phyloP scores from a whole-genome alignment of 352 stramenopile genomes.

The Pythium graminicola region DNA sequence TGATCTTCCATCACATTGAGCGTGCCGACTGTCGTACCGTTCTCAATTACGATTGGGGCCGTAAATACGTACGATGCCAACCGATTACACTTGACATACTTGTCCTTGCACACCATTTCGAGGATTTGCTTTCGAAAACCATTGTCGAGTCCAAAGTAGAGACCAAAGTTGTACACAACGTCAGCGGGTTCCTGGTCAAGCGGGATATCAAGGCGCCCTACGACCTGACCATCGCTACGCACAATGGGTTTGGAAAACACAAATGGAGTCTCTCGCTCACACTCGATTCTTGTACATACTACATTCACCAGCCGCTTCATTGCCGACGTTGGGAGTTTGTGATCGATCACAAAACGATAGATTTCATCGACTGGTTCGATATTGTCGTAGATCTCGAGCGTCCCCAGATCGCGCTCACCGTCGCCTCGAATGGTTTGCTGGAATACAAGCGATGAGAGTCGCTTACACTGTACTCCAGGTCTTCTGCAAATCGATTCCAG shows the following conservation, averaged over 20 bases:
- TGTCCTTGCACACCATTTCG: slow-evolving; percentile 40
- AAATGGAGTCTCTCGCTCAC: slow-evolving; percentile 32
- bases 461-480: slow-evolving; percentile 32
- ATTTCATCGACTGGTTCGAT: slow-evolving; percentile 61
- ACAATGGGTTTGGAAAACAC: slow-evolving; percentile 50
- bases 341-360: slow-evolving; percentile 58
- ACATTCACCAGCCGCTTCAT: slow-evolving; percentile 36
- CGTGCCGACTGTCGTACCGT: slow-evolving; percentile 31
- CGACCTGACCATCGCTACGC: slow-evolving; percentile 18
- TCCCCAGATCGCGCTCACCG: slow-evolving; percentile 27
- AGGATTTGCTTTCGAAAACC: slow-evolving; percentile 39
- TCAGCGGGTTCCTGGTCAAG: slow-evolving; percentile 49
- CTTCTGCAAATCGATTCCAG: slow-evolving; percentile 39
- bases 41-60: slow-evolving; percentile 44
- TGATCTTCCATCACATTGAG: slow-evolving; percentile 53
- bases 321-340: slow-evolving; percentile 26
- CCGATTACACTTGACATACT: slow-evolving; percentile 49
- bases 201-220: slow-evolving; percentile 46
- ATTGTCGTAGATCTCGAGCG: slow-evolving; percentile 62
- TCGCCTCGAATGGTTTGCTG: slow-evolving; percentile 34
- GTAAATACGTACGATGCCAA: slow-evolving; percentile 40
- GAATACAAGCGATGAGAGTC: slow-evolving; percentile 35
- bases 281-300: slow-evolving; percentile 34
- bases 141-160: slow-evolving; percentile 31
- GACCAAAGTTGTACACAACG: slow-evolving; percentile 38